Conservation (phyloP, 2,329 filamentous ascomycete genomes). For the Epichloe sp. region DNA sequence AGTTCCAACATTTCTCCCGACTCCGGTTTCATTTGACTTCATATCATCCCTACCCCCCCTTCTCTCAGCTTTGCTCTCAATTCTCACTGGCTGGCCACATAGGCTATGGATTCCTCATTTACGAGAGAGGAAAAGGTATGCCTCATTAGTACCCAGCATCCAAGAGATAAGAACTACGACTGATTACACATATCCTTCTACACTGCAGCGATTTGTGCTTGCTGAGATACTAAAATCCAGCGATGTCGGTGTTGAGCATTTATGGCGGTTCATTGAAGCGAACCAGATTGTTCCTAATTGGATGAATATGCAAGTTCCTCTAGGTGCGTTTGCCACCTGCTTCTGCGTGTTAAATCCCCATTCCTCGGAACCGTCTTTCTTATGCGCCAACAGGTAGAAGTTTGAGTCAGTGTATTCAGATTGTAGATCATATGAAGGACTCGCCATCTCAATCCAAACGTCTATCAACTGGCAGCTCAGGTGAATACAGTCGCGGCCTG, state of each 20-base stretch:
- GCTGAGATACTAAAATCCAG: slow-evolving; percentile 46
- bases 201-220: slow-evolving; percentile 38
- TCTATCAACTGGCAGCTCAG: slow-evolving; percentile 21
- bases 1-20: neutral
- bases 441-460: slow-evolving; percentile 19
- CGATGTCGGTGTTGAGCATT: slow-evolving; percentile 30
- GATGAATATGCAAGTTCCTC: slow-evolving; percentile 35
- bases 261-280: slow-evolving; percentile 34
- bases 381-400: slow-evolving; percentile 26
- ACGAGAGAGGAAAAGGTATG: slow-evolving; percentile 8
- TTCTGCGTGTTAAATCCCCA: neutral
- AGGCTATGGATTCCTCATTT: slow-evolving; percentile 6
- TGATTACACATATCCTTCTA: neutral
- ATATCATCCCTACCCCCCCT: neutral
- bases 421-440: slow-evolving; percentile 25
- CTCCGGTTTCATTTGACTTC: neutral
- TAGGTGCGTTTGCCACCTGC: slow-evolving; percentile 22
- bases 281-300: slow-evolving; percentile 30
- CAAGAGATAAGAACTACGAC: neutral
- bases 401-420: slow-evolving; percentile 31
- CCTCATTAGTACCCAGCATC: neutral
- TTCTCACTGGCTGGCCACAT: neutral
- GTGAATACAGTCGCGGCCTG: slow-evolving; percentile 13
- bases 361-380: neutral
- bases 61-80: neutral